A percentile compares a stretch with the other conserved stretches of the same genome.
Evolutionary conservation across 805 yeast species (phyloP).

Genomic region (Candida peoriensis): DNA sequence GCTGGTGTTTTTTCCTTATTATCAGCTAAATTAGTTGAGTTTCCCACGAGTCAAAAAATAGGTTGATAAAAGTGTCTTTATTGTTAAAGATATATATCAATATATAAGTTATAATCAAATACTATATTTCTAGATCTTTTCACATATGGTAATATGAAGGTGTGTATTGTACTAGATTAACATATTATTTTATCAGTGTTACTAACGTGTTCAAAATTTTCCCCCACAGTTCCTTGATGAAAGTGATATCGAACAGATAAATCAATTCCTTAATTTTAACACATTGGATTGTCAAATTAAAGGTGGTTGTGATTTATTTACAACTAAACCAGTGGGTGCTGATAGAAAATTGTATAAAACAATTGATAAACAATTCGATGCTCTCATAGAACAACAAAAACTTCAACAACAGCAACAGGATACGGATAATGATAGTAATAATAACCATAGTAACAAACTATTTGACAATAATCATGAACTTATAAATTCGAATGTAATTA

Average conservation of each 20-base stretch:
- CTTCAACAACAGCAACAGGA: no score
- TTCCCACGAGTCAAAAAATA: no score
- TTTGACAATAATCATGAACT: conserved; percentile 3
- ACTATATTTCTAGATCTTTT: no score
- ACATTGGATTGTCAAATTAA: conserved; percentile 69
- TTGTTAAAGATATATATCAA: no score
- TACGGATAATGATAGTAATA: conserved; percentile 7
- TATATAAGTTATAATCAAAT: no score
- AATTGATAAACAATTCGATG: conserved; percentile 73
- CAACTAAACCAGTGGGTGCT: conserved; percentile 88
- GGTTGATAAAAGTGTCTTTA: no score
- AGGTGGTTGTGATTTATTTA: conserved; percentile 90
- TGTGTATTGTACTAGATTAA: no score
- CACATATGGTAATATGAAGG: no score
- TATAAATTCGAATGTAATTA: conserved; percentile 17
- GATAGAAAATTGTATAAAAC: conserved; percentile 87
- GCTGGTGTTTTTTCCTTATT: no score
- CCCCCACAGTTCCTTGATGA: conserved; percentile 80
- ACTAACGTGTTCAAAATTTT: no score
- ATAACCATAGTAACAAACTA: conserved; percentile 2
- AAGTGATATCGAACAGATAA: conserved; percentile 85
- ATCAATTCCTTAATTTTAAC: conserved; percentile 77
- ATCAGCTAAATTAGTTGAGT: no score
- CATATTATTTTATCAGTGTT: no score
- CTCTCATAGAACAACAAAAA: conserved; percentile 30